Evolutionary conservation across 73 alveolate genomes (phyloP).

Genomic region (Paramecium primaurelia): DNA sequence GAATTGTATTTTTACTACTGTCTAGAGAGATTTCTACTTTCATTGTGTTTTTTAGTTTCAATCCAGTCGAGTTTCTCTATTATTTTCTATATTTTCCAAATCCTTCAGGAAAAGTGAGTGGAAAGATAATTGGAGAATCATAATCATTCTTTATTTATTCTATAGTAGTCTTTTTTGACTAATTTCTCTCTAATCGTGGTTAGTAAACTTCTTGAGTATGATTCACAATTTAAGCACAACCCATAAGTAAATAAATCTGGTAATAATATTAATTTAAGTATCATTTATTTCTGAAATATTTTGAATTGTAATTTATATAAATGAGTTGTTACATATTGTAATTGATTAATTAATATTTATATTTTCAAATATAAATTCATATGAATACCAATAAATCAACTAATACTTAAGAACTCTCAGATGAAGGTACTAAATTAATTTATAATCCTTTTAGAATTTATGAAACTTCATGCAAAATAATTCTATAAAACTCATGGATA

Average conservation of each 20-base stretch:
- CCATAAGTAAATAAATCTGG: not conserved
- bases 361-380: not conserved
- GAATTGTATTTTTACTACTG: not conserved
- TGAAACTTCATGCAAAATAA: constrained; percentile 53
- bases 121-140: not conserved
- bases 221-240: not conserved
- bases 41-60: not conserved
- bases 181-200: not conserved
- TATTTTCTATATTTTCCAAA: not conserved
- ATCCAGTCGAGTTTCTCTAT: not conserved
- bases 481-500: constrained; percentile 51
- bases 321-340: not conserved
- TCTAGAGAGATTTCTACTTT: not conserved
- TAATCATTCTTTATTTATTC: not conserved
- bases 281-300: not conserved
- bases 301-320: not conserved
- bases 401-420: not conserved
- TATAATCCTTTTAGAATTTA: constrained; percentile 21
- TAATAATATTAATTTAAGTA: not conserved
- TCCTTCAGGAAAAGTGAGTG: not conserved
- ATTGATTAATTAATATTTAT: not conserved
- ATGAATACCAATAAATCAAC: not conserved
- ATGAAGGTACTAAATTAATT: not conserved
- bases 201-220: not conserved
- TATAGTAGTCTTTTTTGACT: not conserved